Conservation (phyloP, 1,284 basidiomycete genomes). For the Naganishia sp. region DNA sequence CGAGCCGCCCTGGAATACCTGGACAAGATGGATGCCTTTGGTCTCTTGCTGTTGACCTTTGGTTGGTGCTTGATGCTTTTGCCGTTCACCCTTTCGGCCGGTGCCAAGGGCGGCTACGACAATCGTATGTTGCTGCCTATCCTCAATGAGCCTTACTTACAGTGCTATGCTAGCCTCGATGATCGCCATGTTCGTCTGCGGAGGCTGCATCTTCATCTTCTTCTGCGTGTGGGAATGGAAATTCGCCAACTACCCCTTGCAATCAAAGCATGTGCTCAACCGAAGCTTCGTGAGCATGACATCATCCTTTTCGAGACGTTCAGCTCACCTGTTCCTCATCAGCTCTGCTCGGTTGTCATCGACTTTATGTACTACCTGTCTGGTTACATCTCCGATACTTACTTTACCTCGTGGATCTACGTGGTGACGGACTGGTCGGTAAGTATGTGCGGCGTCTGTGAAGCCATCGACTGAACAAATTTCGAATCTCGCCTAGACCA, state of each 20-base stretch:
- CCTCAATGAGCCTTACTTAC: neutral
- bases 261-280: slow-evolving; percentile 54
- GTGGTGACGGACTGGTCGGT: slow-evolving; percentile 46
- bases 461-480: neutral
- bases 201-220: slow-evolving; percentile 49
- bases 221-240: slow-evolving; percentile 52
- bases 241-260: slow-evolving; percentile 51
- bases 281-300: slow-evolving; percentile 43
- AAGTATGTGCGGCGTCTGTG: neutral
- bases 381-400: slow-evolving; percentile 47
- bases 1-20: slow-evolving; percentile 34
- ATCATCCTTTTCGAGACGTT: neutral
- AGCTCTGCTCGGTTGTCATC: slow-evolving; percentile 44
- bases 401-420: slow-evolving; percentile 53
- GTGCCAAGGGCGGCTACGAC: slow-evolving; percentile 46
- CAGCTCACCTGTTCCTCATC: neutral
- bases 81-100: slow-evolving; percentile 48
- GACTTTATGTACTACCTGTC: slow-evolving; percentile 53
- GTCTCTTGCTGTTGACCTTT: slow-evolving; percentile 51
- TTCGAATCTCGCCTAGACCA: slow-evolving; percentile 1
- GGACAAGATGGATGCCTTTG: slow-evolving; percentile 49
- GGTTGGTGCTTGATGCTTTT: slow-evolving; percentile 51
- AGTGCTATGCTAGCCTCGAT: slow-evolving; percentile 43
- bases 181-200: slow-evolving; percentile 55
- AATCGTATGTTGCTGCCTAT: slow-evolving; percentile 42